Evolutionary conservation across 805 yeast genomes (phyloP), one percentile per base, ranked within the genome.

Genomic region (Suhomyces prunicola): DNA sequence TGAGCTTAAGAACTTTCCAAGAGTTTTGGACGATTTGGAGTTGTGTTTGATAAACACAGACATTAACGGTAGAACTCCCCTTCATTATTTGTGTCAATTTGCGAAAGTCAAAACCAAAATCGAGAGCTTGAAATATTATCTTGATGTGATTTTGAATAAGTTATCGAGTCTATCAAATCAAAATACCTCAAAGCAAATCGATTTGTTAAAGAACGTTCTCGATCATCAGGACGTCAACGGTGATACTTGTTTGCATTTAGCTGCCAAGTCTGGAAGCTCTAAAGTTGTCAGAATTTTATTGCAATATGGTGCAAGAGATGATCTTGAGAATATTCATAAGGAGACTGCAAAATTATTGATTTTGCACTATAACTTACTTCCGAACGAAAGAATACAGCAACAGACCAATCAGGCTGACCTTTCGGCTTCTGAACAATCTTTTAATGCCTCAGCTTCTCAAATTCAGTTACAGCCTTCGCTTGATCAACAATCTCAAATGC

Each of bases 201-300:
- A 87, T 57, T 73, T 87, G 55, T 72, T 87, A 39, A 80, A 80
- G 36, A 77, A 81, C 50, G 84, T 87, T 41, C 64, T 87, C 27
- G 88, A 90, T 63, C 91, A 86, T 60, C 89, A 83, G 63, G 98
- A 94, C 68, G 78, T 76, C 22, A 78, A 84, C 55, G 97, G 97
- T 4, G 90, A 91, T 60, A 90, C 97, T 0, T 90, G 96, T 6
- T 71, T 91, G 47, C 96, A 90, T 61, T 73, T 93, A 45, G 91
- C 96, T 0, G 82, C 84, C 13, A 76, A 83, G 36, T 71, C 82
- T 7, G 96, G 96, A 7, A 81, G 86, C 49, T 66, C 77, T 46
- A 84, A 87, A 45, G 81, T 94, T 52, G 92, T 88, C 8, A 90
- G 88, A 57, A 89, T 87, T 56, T 76, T 94, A 47, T 69, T 94